Conservation (phyloP, 192 early-diverging fungal genomes). For the Gryganskiella cystojenkinii region DNA sequence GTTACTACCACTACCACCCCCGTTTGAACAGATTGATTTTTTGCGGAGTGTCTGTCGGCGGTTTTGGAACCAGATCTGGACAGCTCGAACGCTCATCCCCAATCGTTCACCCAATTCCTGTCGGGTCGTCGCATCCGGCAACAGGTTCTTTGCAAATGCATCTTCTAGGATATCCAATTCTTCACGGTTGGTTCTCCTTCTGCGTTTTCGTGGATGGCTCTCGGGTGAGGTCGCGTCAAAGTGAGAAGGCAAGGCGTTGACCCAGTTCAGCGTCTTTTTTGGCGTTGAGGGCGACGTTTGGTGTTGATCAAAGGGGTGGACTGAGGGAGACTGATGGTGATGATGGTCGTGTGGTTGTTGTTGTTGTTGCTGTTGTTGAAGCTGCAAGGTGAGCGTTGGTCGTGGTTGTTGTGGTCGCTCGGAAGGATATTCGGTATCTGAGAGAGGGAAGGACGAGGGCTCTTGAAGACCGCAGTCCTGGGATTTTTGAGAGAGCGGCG, state of each 20-base stretch:
- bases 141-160: slow-evolving; percentile 73
- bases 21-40: slow-evolving; percentile 24
- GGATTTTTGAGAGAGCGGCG: slow-evolving; percentile 31
- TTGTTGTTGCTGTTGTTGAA: not conserved
- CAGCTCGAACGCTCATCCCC: slow-evolving; percentile 76
- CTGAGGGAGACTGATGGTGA: slow-evolving; percentile 2
- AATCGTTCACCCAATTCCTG: slow-evolving; percentile 70
- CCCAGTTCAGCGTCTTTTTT: slow-evolving; percentile 51
- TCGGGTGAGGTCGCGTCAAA: slow-evolving; percentile 27
- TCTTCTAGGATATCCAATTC: slow-evolving; percentile 76
- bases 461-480: slow-evolving; percentile 6
- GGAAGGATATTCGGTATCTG: not conserved
- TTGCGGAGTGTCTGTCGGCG: slow-evolving; percentile 74
- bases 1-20: not conserved
- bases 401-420: not conserved
- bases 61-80: slow-evolving; percentile 89
- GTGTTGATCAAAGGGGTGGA: slow-evolving; percentile 40
- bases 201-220: slow-evolving; percentile 38
- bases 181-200: slow-evolving; percentile 65
- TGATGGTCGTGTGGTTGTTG: slow-evolving; percentile 3
- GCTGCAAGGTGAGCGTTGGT: not conserved
- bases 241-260: slow-evolving; percentile 45
- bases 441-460: not conserved
- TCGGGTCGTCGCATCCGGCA: slow-evolving; percentile 76
- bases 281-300: slow-evolving; percentile 8